phyloP scores from a whole-genome alignment of 331 rosid genomes.

The Pyracantha coccinea region DNA sequence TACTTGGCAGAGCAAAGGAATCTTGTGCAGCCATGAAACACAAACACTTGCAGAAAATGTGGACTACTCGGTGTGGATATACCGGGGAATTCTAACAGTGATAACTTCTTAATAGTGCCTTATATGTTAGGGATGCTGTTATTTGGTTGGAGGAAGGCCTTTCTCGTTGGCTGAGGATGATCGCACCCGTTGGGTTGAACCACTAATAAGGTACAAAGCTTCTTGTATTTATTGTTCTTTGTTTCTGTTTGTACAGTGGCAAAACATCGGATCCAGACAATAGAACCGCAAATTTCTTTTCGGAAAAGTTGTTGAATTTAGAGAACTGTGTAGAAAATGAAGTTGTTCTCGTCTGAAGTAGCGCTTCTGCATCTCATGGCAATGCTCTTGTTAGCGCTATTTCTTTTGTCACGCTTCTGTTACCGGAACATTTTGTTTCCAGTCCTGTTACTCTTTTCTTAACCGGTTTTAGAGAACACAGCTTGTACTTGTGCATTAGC shows the following conservation, averaged over 20 bases:
- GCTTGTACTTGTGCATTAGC: no score
- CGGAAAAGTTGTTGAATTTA: neutral
- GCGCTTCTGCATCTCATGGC: neutral
- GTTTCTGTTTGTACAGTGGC: neutral
- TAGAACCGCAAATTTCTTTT: neutral
- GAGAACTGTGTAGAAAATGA: neutral
- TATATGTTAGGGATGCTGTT: neutral
- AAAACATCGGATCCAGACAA: neutral
- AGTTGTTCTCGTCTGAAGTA: neutral
- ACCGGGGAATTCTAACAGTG: neutral
- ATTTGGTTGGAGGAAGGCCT: neutral
- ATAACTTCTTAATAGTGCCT: neutral
- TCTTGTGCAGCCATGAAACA: neutral
- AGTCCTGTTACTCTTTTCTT: no score
- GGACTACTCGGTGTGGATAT: neutral
- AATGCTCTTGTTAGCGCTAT: neutral
- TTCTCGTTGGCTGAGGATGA: neutral
- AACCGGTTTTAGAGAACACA: no score
- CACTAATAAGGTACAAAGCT: neutral
- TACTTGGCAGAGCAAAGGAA: neutral
- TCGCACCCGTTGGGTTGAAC: neutral
- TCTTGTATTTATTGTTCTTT: neutral
- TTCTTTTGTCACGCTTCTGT: neutral
- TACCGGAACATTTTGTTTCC: no score
- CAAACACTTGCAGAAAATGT: neutral